phyloP scores from a whole-genome alignment of 2,329 filamentous ascomycete species.

The Metarhizium robertsii region DNA sequence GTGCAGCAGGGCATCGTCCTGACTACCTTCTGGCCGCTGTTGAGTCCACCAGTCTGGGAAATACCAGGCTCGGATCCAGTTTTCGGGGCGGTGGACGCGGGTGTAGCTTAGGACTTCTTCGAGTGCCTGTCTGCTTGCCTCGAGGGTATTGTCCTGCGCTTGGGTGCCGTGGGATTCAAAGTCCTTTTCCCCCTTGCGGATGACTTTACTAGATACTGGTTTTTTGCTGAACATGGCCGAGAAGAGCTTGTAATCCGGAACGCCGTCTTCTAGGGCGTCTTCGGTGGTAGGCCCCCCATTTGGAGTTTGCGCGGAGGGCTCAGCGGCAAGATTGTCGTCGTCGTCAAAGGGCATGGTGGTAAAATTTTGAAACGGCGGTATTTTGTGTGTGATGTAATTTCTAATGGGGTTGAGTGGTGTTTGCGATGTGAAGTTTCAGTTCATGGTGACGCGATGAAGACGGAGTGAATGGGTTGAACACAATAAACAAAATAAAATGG shows the following conservation, averaged over 20 bases:
- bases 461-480: too few species aligned
- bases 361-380: background rate
- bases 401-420: background rate
- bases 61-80: constrained; percentile 62
- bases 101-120: constrained; percentile 75
- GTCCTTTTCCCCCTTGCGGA: constrained; percentile 92
- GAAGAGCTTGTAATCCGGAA: constrained; percentile 78
- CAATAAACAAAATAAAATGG: too few species aligned
- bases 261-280: constrained; percentile 64
- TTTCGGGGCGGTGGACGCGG: constrained; percentile 60
- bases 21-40: constrained; percentile 8
- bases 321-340: constrained; percentile 28
- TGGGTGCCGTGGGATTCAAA: constrained; percentile 89
- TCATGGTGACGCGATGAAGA: too few species aligned
- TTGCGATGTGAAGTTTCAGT: too few species aligned
- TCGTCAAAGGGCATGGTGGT: constrained; percentile 32
- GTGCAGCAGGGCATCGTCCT: constrained; percentile 19
- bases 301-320: constrained; percentile 12
- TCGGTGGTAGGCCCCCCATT: constrained; percentile 30
- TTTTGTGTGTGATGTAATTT: background rate
- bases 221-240: constrained; percentile 41
- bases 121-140: constrained; percentile 78
- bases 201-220: constrained; percentile 49
- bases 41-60: constrained; percentile 51
- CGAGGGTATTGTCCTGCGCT: constrained; percentile 68